A percentile compares a stretch with the other conserved stretches of the same genome.
Evolutionary conservation across 1,284 basidiomycete genomes (phyloP).

Genomic region (Takashimella tepidaria): DNA sequence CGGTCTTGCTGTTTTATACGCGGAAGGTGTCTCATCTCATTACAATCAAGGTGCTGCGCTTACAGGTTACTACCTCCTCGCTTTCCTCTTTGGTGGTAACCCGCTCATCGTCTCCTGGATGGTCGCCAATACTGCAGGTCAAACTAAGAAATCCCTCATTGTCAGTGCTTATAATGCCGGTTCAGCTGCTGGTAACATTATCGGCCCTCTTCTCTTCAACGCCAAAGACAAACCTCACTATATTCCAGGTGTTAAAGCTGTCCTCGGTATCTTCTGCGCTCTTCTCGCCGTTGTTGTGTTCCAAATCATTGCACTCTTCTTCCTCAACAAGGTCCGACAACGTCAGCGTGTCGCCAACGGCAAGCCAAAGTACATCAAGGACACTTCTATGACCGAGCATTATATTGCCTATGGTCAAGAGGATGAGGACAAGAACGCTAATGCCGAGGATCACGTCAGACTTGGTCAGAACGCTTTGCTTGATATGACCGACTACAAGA

Average conservation of each 20-base stretch:
- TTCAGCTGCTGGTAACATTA: conserved; percentile 30
- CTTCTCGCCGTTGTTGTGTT: conserved; percentile 31
- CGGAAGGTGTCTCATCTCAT: conserved; percentile 5
- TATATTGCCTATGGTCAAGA: conserved; percentile 30
- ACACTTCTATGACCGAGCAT: conserved; percentile 38
- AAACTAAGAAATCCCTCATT: conserved; percentile 47
- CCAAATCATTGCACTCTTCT: conserved; percentile 30
- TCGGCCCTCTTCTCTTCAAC: conserved; percentile 42
- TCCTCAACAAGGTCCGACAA: conserved; percentile 40
- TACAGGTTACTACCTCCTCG: conserved; percentile 47
- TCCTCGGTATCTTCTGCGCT: conserved; percentile 41
- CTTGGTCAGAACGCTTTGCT: conserved; percentile 2
- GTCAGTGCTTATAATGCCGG: conserved; percentile 27
- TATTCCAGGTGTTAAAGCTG: conserved; percentile 38
- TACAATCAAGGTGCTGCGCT: conserved; percentile 32
- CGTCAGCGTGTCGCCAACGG: conserved; percentile 41
- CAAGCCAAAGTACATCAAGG: conserved; percentile 39
- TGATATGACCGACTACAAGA: conserved; percentile 4
- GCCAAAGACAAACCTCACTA: conserved; percentile 41
- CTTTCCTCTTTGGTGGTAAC: conserved; percentile 47
- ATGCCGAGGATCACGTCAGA: conserved; percentile 4
- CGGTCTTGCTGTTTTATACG: conserved; percentile 39
- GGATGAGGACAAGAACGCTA: conserved; percentile 12
- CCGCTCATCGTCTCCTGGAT: conserved; percentile 48
- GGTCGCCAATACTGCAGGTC: conserved; percentile 47